A percentile compares a stretch with the other conserved stretches of the same genome.
These are phyloP conservation scores for Populus euphratica DNA, from an alignment of 345 rosid species.

Conservation along the genomic window DNA sequence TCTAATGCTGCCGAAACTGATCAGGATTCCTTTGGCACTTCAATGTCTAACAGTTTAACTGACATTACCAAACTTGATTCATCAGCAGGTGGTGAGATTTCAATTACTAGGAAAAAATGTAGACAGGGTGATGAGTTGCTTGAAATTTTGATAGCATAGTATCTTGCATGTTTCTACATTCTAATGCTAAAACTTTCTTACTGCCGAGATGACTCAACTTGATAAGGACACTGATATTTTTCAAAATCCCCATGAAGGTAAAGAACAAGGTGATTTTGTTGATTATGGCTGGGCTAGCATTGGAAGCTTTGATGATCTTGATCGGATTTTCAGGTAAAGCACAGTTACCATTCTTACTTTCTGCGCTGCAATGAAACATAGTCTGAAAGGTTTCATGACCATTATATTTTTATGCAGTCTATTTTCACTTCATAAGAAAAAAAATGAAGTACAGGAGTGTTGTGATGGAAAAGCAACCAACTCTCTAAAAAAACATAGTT, in stretches of 20 bases:
- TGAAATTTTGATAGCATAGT: background rate
- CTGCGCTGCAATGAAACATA: constrained; percentile 5
- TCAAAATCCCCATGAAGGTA: constrained; percentile 49
- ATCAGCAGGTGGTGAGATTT: constrained; percentile 47
- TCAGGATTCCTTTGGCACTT: constrained; percentile 45
- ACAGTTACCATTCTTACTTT: constrained; percentile 7
- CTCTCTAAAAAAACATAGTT: background rate
- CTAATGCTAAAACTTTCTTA: constrained; percentile 31
- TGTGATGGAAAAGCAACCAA: background rate
- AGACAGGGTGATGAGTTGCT: constrained; percentile 22
- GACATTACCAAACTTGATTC: constrained; percentile 42
- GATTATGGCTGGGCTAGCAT: constrained; percentile 88
- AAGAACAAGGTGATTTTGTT: constrained; percentile 72
- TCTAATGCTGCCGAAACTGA: constrained; percentile 41
- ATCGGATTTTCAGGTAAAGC: constrained; percentile 84
- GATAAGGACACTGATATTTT: constrained; percentile 51
- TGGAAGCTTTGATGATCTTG: constrained; percentile 96
- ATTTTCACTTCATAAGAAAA: background rate
- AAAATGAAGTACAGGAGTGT: background rate
- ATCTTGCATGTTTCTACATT: constrained; percentile 6
- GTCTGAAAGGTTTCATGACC: background rate
- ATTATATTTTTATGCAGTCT: background rate
- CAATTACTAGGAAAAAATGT: constrained; percentile 21
- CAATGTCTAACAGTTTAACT: constrained; percentile 44
- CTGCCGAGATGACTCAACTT: constrained; percentile 47